These are phyloP conservation scores for Crucibulum laeve DNA, from an alignment of 768 basidiomycete species.

Conservation along the genomic window DNA sequence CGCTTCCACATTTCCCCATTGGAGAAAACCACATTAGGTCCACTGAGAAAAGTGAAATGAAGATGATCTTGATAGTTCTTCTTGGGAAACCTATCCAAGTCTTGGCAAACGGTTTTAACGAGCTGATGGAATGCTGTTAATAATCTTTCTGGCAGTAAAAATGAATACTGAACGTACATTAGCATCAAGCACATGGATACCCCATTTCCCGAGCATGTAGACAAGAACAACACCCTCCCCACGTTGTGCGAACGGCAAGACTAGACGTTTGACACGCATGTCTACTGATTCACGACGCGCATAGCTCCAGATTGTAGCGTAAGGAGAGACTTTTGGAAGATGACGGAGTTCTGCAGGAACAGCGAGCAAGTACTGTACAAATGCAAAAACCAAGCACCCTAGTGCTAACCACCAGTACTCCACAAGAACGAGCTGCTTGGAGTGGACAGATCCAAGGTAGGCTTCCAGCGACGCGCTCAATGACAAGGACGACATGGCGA, in stretches of 20 bases:
- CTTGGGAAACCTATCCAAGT: conserved; percentile 19
- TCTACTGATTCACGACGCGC: conserved; percentile 28
- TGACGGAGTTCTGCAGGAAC: conserved; percentile 26
- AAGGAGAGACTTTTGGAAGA: conserved; percentile 27
- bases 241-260: conserved; percentile 28
- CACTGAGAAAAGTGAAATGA: conserved; percentile 28
- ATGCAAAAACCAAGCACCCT: no score
- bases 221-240: conserved; percentile 30
- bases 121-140: conserved; percentile 12
- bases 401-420: no score
- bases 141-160: neutral
- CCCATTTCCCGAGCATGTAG: conserved; percentile 35
- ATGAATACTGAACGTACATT: conserved; percentile 23
- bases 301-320: conserved; percentile 28
- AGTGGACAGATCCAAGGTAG: no score
- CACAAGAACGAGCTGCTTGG: no score
- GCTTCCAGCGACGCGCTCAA: no score
- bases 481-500: no score
- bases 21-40: conserved; percentile 30
- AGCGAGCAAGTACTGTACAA: conserved; percentile 12
- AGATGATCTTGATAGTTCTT: conserved; percentile 27
- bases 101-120: conserved; percentile 18
- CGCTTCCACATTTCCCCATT: conserved; percentile 33
- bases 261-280: conserved; percentile 23
- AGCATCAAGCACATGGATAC: conserved; percentile 32